phyloP scores from a whole-genome alignment of 495 filamentous ascomycete genomes.

The Penicillium fimorum region DNA sequence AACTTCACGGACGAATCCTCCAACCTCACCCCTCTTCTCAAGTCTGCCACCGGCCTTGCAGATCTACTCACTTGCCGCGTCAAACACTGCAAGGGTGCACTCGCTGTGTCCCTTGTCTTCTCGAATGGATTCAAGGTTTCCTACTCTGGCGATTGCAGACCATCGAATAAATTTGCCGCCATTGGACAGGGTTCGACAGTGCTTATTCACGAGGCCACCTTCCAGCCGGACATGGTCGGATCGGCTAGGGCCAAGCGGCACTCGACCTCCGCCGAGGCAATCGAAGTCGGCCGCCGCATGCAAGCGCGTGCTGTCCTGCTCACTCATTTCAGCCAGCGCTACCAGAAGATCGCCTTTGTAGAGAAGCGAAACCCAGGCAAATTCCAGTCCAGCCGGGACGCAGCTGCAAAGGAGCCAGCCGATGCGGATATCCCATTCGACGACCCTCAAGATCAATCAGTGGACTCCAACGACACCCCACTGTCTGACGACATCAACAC shows the following conservation, averaged over 20 bases:
- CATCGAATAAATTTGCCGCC: slow-evolving; percentile 61
- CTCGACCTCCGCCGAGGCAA: slow-evolving; percentile 78
- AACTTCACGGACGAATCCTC: slow-evolving; percentile 28
- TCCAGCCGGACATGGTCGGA: slow-evolving; percentile 74
- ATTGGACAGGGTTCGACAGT: slow-evolving; percentile 76
- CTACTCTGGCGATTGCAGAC: slow-evolving; percentile 91
- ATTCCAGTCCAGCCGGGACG: neutral
- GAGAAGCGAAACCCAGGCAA: slow-evolving; percentile 17
- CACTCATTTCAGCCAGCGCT: slow-evolving; percentile 95
- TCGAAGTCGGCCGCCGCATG: slow-evolving; percentile 76
- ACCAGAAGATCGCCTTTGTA: slow-evolving; percentile 65
- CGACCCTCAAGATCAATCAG: slow-evolving; percentile 24
- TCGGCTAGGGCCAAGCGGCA: slow-evolving; percentile 90
- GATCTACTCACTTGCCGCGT: slow-evolving; percentile 59
- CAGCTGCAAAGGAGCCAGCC: slow-evolving; percentile 6
- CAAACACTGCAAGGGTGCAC: slow-evolving; percentile 72
- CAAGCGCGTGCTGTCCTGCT: slow-evolving; percentile 69
- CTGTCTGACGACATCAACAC: slow-evolving; percentile 24
- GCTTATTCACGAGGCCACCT: slow-evolving; percentile 93
- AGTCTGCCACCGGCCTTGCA: slow-evolving; percentile 41
- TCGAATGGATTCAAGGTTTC: slow-evolving; percentile 77
- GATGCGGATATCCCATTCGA: slow-evolving; percentile 36
- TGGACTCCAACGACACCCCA: neutral
- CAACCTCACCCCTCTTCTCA: slow-evolving; percentile 35
- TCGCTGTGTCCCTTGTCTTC: slow-evolving; percentile 75